phyloP scores from a whole-genome alignment of 2,329 filamentous ascomycete species.

The Pseudocercospora crystallina region DNA sequence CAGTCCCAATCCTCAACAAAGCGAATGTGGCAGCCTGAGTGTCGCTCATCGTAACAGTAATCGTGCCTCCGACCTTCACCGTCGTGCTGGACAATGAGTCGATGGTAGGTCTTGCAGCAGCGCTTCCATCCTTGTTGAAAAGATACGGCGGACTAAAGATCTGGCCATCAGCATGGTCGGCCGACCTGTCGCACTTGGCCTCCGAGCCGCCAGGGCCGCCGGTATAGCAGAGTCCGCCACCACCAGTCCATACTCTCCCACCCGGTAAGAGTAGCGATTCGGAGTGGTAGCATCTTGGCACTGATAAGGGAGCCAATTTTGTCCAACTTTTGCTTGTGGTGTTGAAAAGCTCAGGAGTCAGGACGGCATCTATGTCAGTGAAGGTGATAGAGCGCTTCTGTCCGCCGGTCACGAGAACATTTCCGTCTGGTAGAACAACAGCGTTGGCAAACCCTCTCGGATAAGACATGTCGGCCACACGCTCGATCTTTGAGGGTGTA shows the following conservation, averaged over 20 bases:
- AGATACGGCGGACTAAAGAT: slow-evolving; percentile 59
- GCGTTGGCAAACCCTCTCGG: slow-evolving; percentile 29
- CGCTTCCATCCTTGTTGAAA: slow-evolving; percentile 37
- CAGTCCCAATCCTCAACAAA: slow-evolving; percentile 51
- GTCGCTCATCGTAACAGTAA: slow-evolving; percentile 4
- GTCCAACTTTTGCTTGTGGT: slow-evolving; percentile 17
- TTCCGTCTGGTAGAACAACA: slow-evolving; percentile 35
- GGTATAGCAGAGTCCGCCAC: slow-evolving; percentile 54
- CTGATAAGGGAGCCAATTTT: slow-evolving; percentile 22
- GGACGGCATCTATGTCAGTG: slow-evolving; percentile 20
- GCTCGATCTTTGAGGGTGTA: background rate
- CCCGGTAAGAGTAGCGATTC: slow-evolving; percentile 52
- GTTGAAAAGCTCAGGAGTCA: slow-evolving; percentile 21
- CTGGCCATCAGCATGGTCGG: slow-evolving; percentile 57
- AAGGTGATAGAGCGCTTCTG: slow-evolving; percentile 18
- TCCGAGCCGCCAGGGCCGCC: slow-evolving; percentile 17
- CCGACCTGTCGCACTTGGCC: background rate
- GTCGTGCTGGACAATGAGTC: background rate
- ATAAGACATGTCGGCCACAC: slow-evolving; percentile 27
- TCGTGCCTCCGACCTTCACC: background rate
- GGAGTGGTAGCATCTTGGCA: slow-evolving; percentile 53
- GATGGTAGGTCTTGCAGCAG: slow-evolving; percentile 5
- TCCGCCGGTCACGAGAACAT: slow-evolving; percentile 37
- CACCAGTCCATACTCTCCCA: slow-evolving; percentile 51
- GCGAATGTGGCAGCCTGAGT: background rate